These are phyloP conservation scores for Arabidopsis lyrata DNA, from an alignment of 441 rosid genomes.

Conservation along the genomic window DNA sequence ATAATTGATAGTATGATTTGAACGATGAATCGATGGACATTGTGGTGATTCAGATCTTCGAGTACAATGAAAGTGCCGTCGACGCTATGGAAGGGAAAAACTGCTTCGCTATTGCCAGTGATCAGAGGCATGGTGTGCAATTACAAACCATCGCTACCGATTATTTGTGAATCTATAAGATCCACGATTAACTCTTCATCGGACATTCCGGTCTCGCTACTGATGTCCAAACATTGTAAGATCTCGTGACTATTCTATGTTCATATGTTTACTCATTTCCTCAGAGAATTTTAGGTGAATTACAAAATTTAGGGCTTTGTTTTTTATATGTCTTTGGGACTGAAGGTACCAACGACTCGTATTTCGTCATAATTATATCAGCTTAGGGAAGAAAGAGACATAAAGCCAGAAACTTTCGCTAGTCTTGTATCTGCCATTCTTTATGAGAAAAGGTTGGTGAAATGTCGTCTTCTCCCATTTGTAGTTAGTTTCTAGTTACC, in stretches of 20 bases:
- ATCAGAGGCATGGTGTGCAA: conserved; percentile 87
- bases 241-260: background rate
- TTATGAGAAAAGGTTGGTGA: conserved; percentile 84
- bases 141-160: conserved; percentile 93
- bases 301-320: background rate
- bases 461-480: background rate
- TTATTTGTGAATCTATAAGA: conserved; percentile 75
- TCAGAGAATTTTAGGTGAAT: background rate
- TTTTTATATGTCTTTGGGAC: background rate
- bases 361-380: conserved; percentile 91
- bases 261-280: background rate
- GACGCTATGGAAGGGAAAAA: conserved; percentile 98
- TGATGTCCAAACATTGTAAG: conserved; percentile 87
- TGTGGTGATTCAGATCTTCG: conserved; percentile 68
- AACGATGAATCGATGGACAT: background rate
- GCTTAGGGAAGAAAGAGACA: conserved; percentile 92
- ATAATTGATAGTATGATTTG: background rate
- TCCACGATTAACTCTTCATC: conserved; percentile 81
- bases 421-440: conserved; percentile 92
- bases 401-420: conserved; percentile 97
- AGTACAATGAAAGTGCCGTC: conserved; percentile 95
- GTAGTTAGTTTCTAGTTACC: background rate
- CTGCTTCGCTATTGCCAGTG: conserved; percentile 96
- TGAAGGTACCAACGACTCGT: conserved; percentile 89
- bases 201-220: conserved; percentile 93